These are phyloP conservation scores for Diaporthe longicolla DNA, from an alignment of 2,329 filamentous ascomycete species.

Conservation along the genomic window DNA sequence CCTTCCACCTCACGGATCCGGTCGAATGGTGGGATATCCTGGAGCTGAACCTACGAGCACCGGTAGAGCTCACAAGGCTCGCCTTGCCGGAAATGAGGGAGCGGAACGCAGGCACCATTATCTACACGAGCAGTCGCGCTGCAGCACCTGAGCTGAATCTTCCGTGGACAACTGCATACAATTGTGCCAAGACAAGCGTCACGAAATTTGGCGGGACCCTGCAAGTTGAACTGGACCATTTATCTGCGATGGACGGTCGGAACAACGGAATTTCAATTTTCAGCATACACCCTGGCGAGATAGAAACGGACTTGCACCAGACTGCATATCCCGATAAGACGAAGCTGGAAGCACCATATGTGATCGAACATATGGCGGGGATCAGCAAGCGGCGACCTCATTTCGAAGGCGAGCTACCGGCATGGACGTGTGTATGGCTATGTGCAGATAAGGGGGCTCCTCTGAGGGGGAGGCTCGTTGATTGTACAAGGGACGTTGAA, in stretches of 20 bases:
- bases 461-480: background rate
- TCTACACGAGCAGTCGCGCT: conserved; percentile 17
- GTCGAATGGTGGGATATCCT: conserved; percentile 27
- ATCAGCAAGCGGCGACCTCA: conserved; percentile 22
- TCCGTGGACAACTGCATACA: conserved; percentile 21
- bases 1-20: conserved; percentile 17
- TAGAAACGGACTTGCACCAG: conserved; percentile 19
- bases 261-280: background rate
- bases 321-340: conserved; percentile 15
- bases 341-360: background rate
- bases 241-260: background rate
- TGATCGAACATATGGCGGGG: conserved; percentile 9
- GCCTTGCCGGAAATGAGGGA: conserved; percentile 12
- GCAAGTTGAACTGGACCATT: conserved; percentile 18
- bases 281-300: conserved; percentile 20
- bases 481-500: conserved; percentile 23
- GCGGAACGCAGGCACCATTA: conserved; percentile 10
- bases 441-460: background rate
- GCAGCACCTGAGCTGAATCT: conserved; percentile 16
- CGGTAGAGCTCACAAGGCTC: conserved; percentile 19
- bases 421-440: conserved; percentile 26
- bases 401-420: conserved; percentile 3
- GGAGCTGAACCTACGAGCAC: conserved; percentile 26
- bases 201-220: conserved; percentile 24
- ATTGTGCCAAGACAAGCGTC: conserved; percentile 20